phyloP scores from a whole-genome alignment of 192 early-diverging fungal genomes.

The Pilaira anomala region DNA sequence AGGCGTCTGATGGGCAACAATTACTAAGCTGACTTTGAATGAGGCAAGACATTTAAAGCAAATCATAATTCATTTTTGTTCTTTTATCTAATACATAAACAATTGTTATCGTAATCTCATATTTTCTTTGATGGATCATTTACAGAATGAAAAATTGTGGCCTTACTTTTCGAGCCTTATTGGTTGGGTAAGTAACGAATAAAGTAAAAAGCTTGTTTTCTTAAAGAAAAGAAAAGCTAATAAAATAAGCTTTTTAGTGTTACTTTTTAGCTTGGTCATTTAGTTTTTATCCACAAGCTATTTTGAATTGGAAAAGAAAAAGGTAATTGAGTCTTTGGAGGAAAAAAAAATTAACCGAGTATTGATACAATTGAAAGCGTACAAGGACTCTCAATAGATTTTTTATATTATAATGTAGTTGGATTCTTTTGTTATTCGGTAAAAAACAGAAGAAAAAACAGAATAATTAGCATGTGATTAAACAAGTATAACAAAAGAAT shows the following conservation, averaged over 20 bases:
- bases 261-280: constrained; percentile 88
- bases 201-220: neutral
- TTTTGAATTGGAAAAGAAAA: constrained; percentile 75
- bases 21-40: no score
- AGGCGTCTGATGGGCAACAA: no score
- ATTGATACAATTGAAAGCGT: constrained; percentile 42
- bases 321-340: constrained; percentile 34
- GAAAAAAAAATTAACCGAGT: neutral
- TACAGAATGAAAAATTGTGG: no score
- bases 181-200: neutral
- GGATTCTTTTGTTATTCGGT: constrained; percentile 86
- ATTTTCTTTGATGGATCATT: no score
- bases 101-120: no score
- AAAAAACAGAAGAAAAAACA: constrained; percentile 10
- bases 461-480: neutral
- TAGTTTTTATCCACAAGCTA: constrained; percentile 83
- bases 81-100: no score
- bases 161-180: no score
- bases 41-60: no score
- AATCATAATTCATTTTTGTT: no score
- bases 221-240: no score
- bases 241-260: constrained; percentile 23
- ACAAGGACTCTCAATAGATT: constrained; percentile 87
- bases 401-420: constrained; percentile 79
- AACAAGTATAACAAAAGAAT: neutral